Conservation (phyloP, 2,329 filamentous ascomycete genomes). For the Colletotrichum caudatum region DNA sequence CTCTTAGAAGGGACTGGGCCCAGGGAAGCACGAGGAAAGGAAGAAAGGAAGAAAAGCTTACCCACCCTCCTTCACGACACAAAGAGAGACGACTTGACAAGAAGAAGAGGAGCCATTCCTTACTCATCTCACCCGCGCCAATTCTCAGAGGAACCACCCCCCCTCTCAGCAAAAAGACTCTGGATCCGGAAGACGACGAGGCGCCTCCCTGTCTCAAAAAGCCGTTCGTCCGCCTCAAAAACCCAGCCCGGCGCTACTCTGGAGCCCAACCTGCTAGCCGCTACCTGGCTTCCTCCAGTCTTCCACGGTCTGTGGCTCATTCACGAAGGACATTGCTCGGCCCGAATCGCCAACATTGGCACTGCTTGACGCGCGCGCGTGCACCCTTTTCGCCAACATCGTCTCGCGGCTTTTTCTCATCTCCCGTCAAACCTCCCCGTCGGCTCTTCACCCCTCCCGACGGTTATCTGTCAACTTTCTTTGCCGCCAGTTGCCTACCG, state of each 20-base stretch:
- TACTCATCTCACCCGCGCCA: slow-evolving; percentile 19
- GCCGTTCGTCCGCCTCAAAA: slow-evolving; percentile 32
- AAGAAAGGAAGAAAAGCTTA: slow-evolving; percentile 21
- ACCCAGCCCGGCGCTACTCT: slow-evolving; percentile 21
- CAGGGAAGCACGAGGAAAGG: slow-evolving; percentile 13
- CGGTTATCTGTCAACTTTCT: slow-evolving; percentile 17
- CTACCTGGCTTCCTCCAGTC: slow-evolving; percentile 1
- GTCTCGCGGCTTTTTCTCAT: slow-evolving; percentile 23
- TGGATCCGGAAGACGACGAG: slow-evolving; percentile 27
- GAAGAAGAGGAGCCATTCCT: slow-evolving; percentile 9
- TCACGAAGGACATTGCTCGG: slow-evolving; percentile 36
- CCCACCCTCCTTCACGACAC: slow-evolving; percentile 31
- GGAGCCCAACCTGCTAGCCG: slow-evolving; percentile 15
- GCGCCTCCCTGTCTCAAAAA: slow-evolving; percentile 37
- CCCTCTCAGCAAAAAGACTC: slow-evolving; percentile 15
- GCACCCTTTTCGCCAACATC: slow-evolving; percentile 28
- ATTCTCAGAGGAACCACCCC: neutral
- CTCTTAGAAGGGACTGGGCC: slow-evolving; percentile 2
- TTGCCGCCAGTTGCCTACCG: slow-evolving; percentile 18
- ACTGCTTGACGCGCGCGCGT: slow-evolving; percentile 41
- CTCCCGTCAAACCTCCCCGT: slow-evolving; percentile 27
- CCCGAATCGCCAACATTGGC: slow-evolving; percentile 39
- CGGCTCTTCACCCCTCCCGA: slow-evolving; percentile 25
- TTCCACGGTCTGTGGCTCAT: slow-evolving; percentile 27
- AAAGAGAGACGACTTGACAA: slow-evolving; percentile 28